Evolutionary conservation across 352 stramenopile species (phyloP).

Genomic region (Pythium rishiriense): DNA sequence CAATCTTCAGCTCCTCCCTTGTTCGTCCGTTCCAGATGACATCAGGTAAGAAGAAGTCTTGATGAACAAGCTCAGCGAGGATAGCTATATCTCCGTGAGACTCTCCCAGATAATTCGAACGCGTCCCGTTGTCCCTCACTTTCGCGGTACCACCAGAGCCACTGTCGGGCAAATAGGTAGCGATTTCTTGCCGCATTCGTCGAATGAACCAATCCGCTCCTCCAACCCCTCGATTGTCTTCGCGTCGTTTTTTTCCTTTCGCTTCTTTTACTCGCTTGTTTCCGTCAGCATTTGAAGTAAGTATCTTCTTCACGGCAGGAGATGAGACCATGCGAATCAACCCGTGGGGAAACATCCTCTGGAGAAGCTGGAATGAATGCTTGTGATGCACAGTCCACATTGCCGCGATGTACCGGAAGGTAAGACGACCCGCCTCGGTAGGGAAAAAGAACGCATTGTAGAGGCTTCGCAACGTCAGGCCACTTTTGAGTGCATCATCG

Average conservation of each 20-base stretch:
- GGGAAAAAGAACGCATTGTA: constrained; percentile 75
- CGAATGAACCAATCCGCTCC: constrained; percentile 63
- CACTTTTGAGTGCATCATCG: constrained; percentile 63
- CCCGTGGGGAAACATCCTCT: constrained; percentile 59
- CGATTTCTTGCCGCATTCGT: constrained; percentile 66
- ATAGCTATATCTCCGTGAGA: constrained; percentile 65
- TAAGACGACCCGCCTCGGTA: constrained; percentile 53
- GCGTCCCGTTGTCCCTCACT: constrained; percentile 41
- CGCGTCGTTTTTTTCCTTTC: constrained; percentile 15
- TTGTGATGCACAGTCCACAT: constrained; percentile 83
- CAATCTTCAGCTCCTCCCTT: constrained; percentile 49
- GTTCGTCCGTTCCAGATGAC: constrained; percentile 76
- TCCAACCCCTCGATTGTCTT: constrained; percentile 17
- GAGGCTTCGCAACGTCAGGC: constrained; percentile 55
- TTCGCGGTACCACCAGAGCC: constrained; percentile 9
- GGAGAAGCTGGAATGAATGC: constrained; percentile 67
- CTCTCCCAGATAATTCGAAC: constrained; percentile 76
- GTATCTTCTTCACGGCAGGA: constrained; percentile 54
- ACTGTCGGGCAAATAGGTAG: constrained; percentile 37
- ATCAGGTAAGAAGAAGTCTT: constrained; percentile 76
- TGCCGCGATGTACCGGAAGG: constrained; percentile 69
- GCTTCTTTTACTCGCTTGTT: constrained; percentile 11
- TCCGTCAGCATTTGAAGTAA: constrained; percentile 25
- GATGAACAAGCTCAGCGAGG: constrained; percentile 61
- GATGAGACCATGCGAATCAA: constrained; percentile 79